Evolutionary conservation across 495 filamentous ascomycete genomes (phyloP), one percentile per base, ranked within the genome.

Genomic region (Trichoderma gamsii): DNA sequence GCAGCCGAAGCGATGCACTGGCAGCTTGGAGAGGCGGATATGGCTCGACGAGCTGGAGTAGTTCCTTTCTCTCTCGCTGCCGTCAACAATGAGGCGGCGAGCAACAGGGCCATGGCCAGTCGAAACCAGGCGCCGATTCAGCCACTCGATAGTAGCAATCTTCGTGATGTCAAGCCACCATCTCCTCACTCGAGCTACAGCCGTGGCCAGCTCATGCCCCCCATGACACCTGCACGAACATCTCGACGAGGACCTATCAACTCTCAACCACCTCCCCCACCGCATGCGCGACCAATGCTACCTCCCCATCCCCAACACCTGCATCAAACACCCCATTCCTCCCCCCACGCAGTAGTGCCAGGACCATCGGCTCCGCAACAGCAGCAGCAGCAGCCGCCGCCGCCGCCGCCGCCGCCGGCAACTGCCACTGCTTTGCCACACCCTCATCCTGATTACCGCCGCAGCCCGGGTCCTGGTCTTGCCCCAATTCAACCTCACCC

Each of bases 1-100:
- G 91, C 95, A 8, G 94, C 91, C 41, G 95, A 99, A 79, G 92
- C 91, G 18, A 97, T 97, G 93, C 95, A 99, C 78, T 99, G 95
- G 95, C 90, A 96, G 73, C 78, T 99, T 23, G 95, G 95, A 66
- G 93, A 97, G 76, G 81, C 85, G 71, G 95, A 97, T 68, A 97
- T 99, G 90, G 92, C 92, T 41, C 84, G 89, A 67, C 89, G 92
- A 67, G 92, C 92, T n/a, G 91, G 92, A 21, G 89, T 90, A 41
- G 85, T 90, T 49, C 91, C 91, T 3, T 96, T 94, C 74, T 86
- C 88, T 35, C 80, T 90, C 51, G 89, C 88, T 43, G 85, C 81
- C 65, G 79, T 84, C 63, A 80, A 85, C 29, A 79, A 86, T 66
- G 86, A 88, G 73, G 84, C 86, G 27, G 78, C 85, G 9, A 76